Base-by-base conservation (phyloP, 768 basidiomycete genomes). In the Phaffia tasmanica region DNA sequence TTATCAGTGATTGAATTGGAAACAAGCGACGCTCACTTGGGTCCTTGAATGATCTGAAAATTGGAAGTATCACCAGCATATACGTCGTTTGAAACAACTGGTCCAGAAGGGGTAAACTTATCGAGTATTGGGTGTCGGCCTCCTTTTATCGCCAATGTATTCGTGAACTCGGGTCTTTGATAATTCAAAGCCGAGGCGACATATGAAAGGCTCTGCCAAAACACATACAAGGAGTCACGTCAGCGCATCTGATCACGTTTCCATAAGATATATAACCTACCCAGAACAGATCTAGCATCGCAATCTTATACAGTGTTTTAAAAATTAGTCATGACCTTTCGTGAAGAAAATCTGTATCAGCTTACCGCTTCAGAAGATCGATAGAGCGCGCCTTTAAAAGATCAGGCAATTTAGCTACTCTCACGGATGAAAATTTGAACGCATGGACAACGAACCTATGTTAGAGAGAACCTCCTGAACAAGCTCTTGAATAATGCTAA, bases 41-140 rank as follows among this genome's bases (percentile, higher is more conserved):
- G 89, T 0, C 93, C 93, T 70, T 89, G 90, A 42, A 99, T 82
- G 35, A 97, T 82, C 75, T 97, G 92, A 73, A 99, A 98, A 1
- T 82, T 82, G 1, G 89, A 86, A 0, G 87, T 83, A 67, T 86
- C 83, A 65, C 58, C 63, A 72, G 88, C 88, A 72, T 88, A 99
- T 0, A 88, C 85, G 73, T 98, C 94, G 72, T 97, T 98, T 4
- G 89, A 82, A 3, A 97, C 84, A 30, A 92, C 79, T 3, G 59
- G 60, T 5, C 81, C 83, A 3, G 85, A 86, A 0, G 82, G 81
- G 0, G 83, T 63, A n/a, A 47, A 64, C 48, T 63, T 63, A 49
- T 69, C 67, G n/a, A 69, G 63, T 30, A 69, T 64, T 71, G 94
- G 92, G 74, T 97, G 92, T 2, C 89, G 82, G 0, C 92, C 91